Evolutionary conservation across 306 rosid species (phyloP), one percentile per base, ranked within the genome.

Genomic region (Dalbergia cultrata): DNA sequence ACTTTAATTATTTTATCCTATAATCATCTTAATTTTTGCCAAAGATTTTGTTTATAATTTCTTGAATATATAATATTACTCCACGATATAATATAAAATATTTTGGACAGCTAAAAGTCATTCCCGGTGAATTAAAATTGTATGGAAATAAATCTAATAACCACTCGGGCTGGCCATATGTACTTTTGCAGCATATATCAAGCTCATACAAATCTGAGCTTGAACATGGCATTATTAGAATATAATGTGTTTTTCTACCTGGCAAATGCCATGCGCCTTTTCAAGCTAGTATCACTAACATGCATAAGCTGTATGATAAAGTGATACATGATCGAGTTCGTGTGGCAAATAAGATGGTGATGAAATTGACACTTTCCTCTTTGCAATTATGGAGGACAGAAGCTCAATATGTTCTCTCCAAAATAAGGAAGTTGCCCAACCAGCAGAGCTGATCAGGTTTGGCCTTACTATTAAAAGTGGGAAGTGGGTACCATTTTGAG

Each of bases 401-500:
- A 49, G 63, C 35, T 78, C 13, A 13, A 12, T 9, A 43, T 74
- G 66, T 54, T 60, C 9, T 70, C 13, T 16, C 43, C 12, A 70
- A 34, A 64, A 59, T 2, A 41, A 54, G 75, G 45, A 80, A 85
- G 85, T 72, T 76, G 74, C 52, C 66, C 81, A 76, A 52, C 41
- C 77, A 37, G 75, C 45, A 56, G 43, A 63, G 47, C 65, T 69
- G 50, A 47, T 84, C 16, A 67, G 39, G 72, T 59, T 72, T 76
- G 81, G 41, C 52, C 59, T 44, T 17, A 72, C 87, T 52, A 54
- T 77, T 83, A 18, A 69, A 72, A 83, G 71, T 44, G 77, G 83
- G 67, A 84, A 81, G 81, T 81, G 84, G 86, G 79, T 73, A 44
- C 73, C 81, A 81, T 83, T 78, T 62, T 56, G 73, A 73, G 68